These are phyloP conservation scores for Solanum hybrid DNA, from an alignment of 305 asterid genomes.

Conservation along the genomic window DNA sequence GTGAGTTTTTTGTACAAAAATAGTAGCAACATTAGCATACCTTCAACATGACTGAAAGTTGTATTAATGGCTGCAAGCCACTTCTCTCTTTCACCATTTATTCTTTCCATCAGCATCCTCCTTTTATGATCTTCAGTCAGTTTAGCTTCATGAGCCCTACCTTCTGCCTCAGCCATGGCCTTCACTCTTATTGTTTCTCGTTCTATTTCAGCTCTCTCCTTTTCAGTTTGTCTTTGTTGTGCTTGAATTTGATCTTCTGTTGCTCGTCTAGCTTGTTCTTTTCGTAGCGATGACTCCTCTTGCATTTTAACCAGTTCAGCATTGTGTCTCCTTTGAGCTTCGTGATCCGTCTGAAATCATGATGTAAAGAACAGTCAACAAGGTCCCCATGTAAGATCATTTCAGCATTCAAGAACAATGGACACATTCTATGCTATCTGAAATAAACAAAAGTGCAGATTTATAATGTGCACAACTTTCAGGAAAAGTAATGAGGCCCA, in stretches of 20 bases:
- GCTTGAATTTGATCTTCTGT: conserved; percentile 96
- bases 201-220: conserved; percentile 92
- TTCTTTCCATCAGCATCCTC: conserved; percentile 75
- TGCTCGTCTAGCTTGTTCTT: conserved; percentile 87
- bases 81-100: conserved; percentile 89
- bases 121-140: conserved; percentile 85
- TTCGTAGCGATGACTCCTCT: conserved; percentile 80
- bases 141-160: conserved; percentile 85
- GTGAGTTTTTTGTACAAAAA: not conserved
- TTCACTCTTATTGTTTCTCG: conserved; percentile 82
- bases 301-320: conserved; percentile 83
- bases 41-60: conserved; percentile 88
- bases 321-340: conserved; percentile 81
- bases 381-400: not conserved
- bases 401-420: not conserved
- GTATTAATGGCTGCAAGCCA: conserved; percentile 99
- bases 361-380: conserved; percentile 7
- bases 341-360: conserved; percentile 61
- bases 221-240: conserved; percentile 77
- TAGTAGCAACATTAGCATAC: conserved; percentile 18
- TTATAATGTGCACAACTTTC: not conserved
- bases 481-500: not conserved
- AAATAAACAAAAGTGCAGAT: not conserved
- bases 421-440: not conserved
- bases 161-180: conserved; percentile 96